Evolutionary conservation across 371 early-diverging fungal genomes (phyloP).

Genomic region (Mucor velutinosus): DNA sequence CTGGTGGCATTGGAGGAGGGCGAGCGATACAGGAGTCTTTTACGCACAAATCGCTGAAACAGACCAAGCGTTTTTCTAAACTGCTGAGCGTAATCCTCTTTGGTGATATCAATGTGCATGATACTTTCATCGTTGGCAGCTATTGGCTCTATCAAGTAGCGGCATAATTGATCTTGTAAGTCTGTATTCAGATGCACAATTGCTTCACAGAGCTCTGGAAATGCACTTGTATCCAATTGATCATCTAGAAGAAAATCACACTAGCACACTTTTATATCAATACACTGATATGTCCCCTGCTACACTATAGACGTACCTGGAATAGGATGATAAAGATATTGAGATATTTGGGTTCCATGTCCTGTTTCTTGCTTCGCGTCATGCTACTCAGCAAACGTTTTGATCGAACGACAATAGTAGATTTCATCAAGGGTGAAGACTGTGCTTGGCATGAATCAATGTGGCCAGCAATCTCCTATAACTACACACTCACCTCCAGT

Average conservation of each 20-base stretch:
- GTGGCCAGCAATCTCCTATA: not conserved
- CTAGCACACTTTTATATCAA: not conserved
- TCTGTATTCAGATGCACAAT: slow-evolving; percentile 17
- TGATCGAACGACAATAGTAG: not conserved
- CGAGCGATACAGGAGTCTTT: slow-evolving; percentile 14
- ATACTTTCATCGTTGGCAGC: not conserved
- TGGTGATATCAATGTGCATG: slow-evolving; percentile 4
- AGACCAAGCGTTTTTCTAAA: slow-evolving; percentile 18
- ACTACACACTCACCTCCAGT: slow-evolving; percentile 2
- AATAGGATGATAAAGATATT: slow-evolving; percentile 39
- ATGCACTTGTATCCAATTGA: slow-evolving; percentile 9
- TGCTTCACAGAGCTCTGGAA: slow-evolving; percentile 35
- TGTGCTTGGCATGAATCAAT: not conserved
- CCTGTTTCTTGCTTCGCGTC: slow-evolving; percentile 16
- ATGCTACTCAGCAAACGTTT: slow-evolving; percentile 8
- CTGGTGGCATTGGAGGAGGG: not conserved
- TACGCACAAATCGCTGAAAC: slow-evolving; percentile 31
- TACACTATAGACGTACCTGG: slow-evolving; percentile 22
- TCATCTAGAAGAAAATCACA: not conserved
- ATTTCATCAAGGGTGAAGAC: slow-evolving; percentile 11
- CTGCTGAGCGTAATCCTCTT: not conserved
- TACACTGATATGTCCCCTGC: not conserved
- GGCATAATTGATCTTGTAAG: slow-evolving; percentile 27
- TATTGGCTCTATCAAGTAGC: slow-evolving; percentile 25
- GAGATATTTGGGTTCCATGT: slow-evolving; percentile 2